Evolutionary conservation across 2,329 filamentous ascomycete genomes (phyloP).

Genomic region (Stylonectria norvegica): DNA sequence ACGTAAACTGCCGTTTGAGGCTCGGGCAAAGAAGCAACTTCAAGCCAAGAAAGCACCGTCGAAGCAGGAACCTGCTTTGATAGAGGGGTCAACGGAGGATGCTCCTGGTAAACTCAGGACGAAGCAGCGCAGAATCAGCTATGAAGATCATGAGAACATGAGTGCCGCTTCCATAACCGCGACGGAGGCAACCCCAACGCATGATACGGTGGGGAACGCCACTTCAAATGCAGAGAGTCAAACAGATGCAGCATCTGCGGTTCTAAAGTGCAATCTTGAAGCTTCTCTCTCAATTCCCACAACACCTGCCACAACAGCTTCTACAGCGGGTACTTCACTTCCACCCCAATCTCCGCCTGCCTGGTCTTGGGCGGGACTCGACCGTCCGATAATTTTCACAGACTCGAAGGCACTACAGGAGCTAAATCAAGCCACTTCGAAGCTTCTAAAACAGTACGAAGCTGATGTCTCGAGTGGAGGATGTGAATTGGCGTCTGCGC

Average conservation of each 20-base stretch:
- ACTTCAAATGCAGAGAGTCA: not conserved
- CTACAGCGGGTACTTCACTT: no score
- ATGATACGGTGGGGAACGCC: not conserved
- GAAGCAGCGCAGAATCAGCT: no score
- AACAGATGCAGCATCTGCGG: not conserved
- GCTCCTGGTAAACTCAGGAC: no score
- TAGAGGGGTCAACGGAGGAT: no score
- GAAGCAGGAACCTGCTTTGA: no score
- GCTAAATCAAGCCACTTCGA: conserved; percentile 24
- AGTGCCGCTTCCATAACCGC: no score
- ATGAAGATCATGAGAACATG: no score
- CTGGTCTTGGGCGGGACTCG: no score
- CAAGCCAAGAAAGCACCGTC: not conserved
- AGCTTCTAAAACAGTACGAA: conserved; percentile 33
- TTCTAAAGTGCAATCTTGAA: not conserved
- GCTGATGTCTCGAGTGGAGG: conserved; percentile 24
- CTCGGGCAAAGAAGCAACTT: conserved; percentile 1
- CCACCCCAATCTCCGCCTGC: no score
- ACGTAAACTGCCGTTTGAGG: conserved; percentile 29
- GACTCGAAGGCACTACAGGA: conserved; percentile 22
- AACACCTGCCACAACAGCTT: no score
- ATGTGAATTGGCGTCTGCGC: conserved; percentile 22
- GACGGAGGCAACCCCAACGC: no score
- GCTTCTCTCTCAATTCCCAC: no score
- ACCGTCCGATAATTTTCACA: conserved; percentile 23